These are phyloP conservation scores for Xerocomus subilludens DNA, from an alignment of 1,284 basidiomycete species.

Conservation along the genomic window DNA sequence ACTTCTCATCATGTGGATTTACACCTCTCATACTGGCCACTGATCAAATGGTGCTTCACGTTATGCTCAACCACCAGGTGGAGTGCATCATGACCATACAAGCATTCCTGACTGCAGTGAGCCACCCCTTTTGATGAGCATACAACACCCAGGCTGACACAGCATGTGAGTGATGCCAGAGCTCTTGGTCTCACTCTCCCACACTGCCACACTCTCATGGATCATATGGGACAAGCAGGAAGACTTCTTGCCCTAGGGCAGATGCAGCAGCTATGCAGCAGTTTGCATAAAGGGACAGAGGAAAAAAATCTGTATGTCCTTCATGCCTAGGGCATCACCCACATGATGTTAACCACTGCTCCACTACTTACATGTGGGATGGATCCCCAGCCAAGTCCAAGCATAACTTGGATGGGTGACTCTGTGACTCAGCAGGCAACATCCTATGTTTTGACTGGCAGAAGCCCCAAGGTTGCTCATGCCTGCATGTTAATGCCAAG, in stretches of 20 bases:
- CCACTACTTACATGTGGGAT: too few species aligned
- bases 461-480: not conserved
- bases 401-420: too few species aligned
- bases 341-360: too few species aligned
- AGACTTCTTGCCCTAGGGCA: not conserved
- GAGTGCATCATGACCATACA: not conserved
- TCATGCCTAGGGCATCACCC: too few species aligned
- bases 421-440: too few species aligned
- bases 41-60: not conserved
- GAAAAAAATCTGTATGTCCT: not conserved
- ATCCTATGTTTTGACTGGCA: not conserved
- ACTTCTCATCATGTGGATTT: too few species aligned
- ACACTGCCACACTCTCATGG: not conserved
- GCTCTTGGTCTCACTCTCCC: not conserved
- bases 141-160: not conserved
- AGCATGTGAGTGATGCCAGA: not conserved
- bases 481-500: not conserved
- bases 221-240: not conserved
- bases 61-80: not conserved
- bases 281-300: not conserved
- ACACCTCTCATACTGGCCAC: too few species aligned
- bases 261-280: not conserved
- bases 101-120: not conserved
- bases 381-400: too few species aligned
- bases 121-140: too few species aligned